Conservation (phyloP, 2,329 filamentous ascomycete species). For the Sclerotinia nivalis region DNA sequence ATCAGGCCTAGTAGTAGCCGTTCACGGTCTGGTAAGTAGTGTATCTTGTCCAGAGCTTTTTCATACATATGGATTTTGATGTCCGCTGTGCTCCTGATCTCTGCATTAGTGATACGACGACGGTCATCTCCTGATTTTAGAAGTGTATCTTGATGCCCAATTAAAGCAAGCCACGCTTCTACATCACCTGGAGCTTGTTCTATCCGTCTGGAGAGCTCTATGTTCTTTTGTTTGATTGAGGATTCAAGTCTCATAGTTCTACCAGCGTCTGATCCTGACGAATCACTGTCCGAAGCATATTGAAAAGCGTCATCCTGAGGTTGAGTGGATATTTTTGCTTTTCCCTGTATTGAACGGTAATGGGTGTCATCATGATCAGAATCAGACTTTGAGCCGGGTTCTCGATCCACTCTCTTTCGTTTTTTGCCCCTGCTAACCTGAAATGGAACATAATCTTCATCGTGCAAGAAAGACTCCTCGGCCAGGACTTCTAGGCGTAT, state of each 20-base stretch:
- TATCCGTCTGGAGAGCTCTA: conserved; percentile 63
- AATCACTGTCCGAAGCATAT: conserved; percentile 48
- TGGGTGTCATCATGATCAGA: conserved; percentile 53
- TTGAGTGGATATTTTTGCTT: conserved; percentile 50
- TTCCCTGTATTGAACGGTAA: conserved; percentile 67
- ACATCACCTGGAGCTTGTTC: conserved; percentile 67
- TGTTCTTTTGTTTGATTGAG: conserved; percentile 54
- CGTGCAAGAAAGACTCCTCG: conserved; percentile 29
- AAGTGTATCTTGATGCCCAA: conserved; percentile 72
- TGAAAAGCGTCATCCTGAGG: conserved; percentile 42
- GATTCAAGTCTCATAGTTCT: conserved; percentile 44
- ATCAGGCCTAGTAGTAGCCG: conserved; percentile 68
- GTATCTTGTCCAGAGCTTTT: conserved; percentile 66
- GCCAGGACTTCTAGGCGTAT: conserved; percentile 41
- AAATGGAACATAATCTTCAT: conserved; percentile 53
- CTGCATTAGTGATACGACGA: conserved; percentile 56
- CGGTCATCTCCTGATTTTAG: conserved; percentile 53
- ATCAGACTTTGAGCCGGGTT: conserved; percentile 41
- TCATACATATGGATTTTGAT: conserved; percentile 80
- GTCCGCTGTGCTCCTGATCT: conserved; percentile 70
- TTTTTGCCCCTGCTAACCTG: conserved; percentile 41
- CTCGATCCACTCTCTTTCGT: conserved; percentile 35
- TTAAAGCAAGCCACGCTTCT: conserved; percentile 74
- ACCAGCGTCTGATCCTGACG: conserved; percentile 44
- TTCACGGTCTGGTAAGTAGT: conserved; percentile 51